Evolutionary conservation across 129 eudicot species (phyloP).

Genomic region (Flaveria ramosissima): DNA sequence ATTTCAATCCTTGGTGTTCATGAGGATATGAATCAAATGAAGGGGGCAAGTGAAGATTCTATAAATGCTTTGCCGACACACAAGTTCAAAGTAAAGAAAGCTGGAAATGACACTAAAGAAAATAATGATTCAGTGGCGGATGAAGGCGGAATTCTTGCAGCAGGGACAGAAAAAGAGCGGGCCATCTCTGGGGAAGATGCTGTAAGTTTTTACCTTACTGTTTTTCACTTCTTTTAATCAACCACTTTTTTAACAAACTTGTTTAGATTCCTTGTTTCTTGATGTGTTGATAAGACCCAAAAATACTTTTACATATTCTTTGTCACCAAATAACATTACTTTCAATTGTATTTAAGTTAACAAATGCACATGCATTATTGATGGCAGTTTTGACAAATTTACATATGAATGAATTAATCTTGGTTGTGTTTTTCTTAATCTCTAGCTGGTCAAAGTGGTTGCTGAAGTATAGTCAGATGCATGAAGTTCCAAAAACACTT

Average conservation of each 20-base stretch:
- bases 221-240: neutral
- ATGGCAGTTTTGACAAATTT: neutral
- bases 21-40: conserved; percentile 59
- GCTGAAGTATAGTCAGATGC: neutral
- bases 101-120: conserved; percentile 37
- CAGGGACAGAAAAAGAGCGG: conserved; percentile 77
- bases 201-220: conserved; percentile 44
- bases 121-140: conserved; percentile 42
- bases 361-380: neutral
- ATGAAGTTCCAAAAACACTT: neutral
- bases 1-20: conserved; percentile 65
- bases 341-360: neutral
- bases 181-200: conserved; percentile 72
- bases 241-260: neutral
- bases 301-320: neutral
- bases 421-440: neutral
- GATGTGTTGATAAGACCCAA: conserved; percentile 3
- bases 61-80: conserved; percentile 68
- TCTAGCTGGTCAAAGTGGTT: neutral
- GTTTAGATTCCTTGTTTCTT: conserved; percentile 1
- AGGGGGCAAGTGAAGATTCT: conserved; percentile 67
- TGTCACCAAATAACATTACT: neutral
- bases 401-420: neutral
- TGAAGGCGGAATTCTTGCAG: conserved; percentile 64
- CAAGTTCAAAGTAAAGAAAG: conserved; percentile 55